Conservation (phyloP, 2,329 filamentous ascomycete genomes). For the Trichoderma aggressivum region DNA sequence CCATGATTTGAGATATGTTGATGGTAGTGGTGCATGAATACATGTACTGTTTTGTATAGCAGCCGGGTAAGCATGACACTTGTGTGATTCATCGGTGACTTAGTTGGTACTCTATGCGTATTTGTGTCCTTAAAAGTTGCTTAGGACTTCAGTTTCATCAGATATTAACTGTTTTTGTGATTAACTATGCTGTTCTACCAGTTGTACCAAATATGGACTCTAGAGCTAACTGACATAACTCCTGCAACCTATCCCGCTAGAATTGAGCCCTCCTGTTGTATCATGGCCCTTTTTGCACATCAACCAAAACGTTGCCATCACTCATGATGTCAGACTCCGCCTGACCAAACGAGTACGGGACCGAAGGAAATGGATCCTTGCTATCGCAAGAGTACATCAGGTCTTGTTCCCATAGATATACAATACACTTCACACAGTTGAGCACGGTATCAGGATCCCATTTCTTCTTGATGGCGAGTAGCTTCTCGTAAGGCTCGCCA, state of each 20-base stretch:
- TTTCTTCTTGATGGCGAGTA: background rate
- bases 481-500: background rate
- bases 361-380: no score
- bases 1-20: background rate
- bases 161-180: background rate
- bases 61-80: background rate
- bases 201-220: background rate
- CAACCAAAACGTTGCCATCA: no score
- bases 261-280: no score
- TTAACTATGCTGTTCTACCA: background rate
- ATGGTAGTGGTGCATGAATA: background rate
- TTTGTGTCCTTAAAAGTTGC: fast-evolving
- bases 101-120: background rate
- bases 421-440: no score
- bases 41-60: background rate
- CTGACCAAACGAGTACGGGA: no score
- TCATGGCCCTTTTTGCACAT: no score
- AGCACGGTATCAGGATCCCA: background rate
- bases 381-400: no score
- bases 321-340: no score
- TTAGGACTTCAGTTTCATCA: background rate
- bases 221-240: background rate
- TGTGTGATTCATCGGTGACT: background rate
- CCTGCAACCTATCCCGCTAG: background rate
- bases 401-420: no score